phyloP scores from a whole-genome alignment of 1,139 yeast species.

The Chernovozyma aurita region DNA sequence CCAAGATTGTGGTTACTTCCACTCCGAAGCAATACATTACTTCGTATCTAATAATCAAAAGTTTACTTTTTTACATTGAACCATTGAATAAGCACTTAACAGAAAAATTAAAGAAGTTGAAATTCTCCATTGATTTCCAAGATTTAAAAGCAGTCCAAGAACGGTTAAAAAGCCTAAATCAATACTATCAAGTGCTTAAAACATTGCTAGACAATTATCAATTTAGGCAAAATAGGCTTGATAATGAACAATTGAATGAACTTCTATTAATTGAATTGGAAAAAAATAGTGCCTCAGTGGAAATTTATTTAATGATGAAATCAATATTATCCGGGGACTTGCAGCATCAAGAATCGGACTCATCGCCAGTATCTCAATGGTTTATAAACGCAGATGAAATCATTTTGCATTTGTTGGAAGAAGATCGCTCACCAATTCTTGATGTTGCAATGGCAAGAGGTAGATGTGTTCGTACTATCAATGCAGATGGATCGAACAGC shows the following conservation, averaged over 20 bases:
- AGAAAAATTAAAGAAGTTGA: slow-evolving; percentile 37
- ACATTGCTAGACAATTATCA: slow-evolving; percentile 28
- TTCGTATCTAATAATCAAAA: slow-evolving; percentile 30
- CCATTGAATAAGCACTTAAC: slow-evolving; percentile 33
- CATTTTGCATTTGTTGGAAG: slow-evolving; percentile 40
- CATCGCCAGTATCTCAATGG: slow-evolving; percentile 43
- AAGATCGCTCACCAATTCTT: slow-evolving; percentile 38
- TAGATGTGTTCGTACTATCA: slow-evolving; percentile 42
- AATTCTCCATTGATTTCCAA: slow-evolving; percentile 41
- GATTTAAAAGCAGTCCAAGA: slow-evolving; percentile 28
- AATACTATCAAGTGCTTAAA: slow-evolving; percentile 16
- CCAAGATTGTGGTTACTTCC: slow-evolving; percentile 35
- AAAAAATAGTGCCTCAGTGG: slow-evolving; percentile 26
- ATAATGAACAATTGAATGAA: slow-evolving; percentile 36
- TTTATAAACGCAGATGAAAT: slow-evolving; percentile 52
- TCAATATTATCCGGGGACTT: slow-evolving; percentile 39
- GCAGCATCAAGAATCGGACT: slow-evolving; percentile 12
- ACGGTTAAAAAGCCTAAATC: slow-evolving; percentile 25
- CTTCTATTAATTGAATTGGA: slow-evolving; percentile 26
- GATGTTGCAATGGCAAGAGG: slow-evolving; percentile 40
- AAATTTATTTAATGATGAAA: slow-evolving; percentile 35
- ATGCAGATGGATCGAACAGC: slow-evolving; percentile 41
- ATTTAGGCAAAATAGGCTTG: slow-evolving; percentile 30
- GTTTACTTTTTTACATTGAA: slow-evolving; percentile 38
- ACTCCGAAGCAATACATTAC: slow-evolving; percentile 43